Evolutionary conservation across 768 basidiomycete species (phyloP).

Genomic region (Mrakia blollopis): DNA sequence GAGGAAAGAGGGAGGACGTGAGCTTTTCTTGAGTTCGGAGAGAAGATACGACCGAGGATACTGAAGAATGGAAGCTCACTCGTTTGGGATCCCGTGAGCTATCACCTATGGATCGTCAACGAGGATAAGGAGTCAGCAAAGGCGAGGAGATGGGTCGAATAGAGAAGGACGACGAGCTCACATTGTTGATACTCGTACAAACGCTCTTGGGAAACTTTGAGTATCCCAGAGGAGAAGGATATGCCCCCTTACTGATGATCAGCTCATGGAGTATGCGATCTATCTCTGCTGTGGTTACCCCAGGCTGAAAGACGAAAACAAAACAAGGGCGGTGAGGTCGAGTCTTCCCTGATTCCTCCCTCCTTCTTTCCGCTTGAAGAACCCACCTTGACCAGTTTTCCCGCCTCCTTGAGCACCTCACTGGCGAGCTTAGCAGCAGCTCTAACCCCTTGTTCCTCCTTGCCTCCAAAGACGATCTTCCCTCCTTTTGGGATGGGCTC

Average conservation of each 20-base stretch:
- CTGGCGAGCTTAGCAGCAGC: slow-evolving; percentile 57
- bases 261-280: slow-evolving; percentile 68
- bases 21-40: neutral
- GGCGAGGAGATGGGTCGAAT: slow-evolving; percentile 18
- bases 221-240: slow-evolving; percentile 80
- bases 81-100: slow-evolving; percentile 76
- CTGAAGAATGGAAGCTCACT: slow-evolving; percentile 52
- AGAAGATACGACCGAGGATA: neutral
- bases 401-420: slow-evolving; percentile 57
- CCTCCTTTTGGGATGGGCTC: slow-evolving; percentile 37
- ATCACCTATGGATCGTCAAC: slow-evolving; percentile 14
- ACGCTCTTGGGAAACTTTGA: slow-evolving; percentile 69
- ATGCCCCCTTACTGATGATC: slow-evolving; percentile 64
- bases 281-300: slow-evolving; percentile 64
- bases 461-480: slow-evolving; percentile 53
- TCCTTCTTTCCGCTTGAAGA: neutral
- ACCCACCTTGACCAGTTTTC: slow-evolving; percentile 49
- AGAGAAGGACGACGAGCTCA: slow-evolving; percentile 53
- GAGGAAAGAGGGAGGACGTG: slow-evolving; percentile 10
- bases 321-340: neutral
- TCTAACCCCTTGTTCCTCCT: slow-evolving; percentile 54
- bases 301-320: slow-evolving; percentile 23
- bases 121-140: neutral
- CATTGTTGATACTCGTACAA: slow-evolving; percentile 84
- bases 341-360: neutral